phyloP scores from a whole-genome alignment of 1,284 basidiomycete species.

The Leccinum fallax region DNA sequence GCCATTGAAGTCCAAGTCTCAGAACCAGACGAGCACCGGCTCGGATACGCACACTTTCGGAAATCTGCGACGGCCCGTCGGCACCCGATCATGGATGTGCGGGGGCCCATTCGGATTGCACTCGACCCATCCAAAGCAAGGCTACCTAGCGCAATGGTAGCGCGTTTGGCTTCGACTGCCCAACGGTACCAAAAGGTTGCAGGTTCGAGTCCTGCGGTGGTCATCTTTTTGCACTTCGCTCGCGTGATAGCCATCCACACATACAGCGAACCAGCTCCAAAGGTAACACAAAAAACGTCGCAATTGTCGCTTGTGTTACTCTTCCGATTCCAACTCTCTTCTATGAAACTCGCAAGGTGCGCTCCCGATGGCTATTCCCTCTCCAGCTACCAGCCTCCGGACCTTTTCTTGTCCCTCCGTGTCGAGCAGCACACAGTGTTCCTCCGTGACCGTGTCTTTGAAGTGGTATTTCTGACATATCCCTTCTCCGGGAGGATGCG shows the following conservation, averaged over 20 bases:
- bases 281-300: conserved; percentile 3
- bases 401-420: conserved; percentile 38
- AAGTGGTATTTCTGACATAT: conserved; percentile 62
- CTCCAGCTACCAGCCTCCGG: conserved; percentile 54
- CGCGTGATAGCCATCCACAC: not conserved
- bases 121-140: not conserved
- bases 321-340: conserved; percentile 19
- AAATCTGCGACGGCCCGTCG: not conserved
- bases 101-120: not conserved
- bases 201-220: conserved; percentile 89
- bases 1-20: conserved; percentile 48
- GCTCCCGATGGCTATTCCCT: conserved; percentile 69
- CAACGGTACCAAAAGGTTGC: conserved; percentile 75
- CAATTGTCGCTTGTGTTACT: conserved; percentile 8
- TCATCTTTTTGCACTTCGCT: conserved; percentile 17
- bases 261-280: not conserved
- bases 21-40: not conserved
- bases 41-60: not conserved
- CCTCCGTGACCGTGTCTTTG: conserved; percentile 56
- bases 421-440: conserved; percentile 49
- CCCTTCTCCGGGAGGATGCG: conserved; percentile 67
- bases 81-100: not conserved
- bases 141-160: conserved; percentile 59
- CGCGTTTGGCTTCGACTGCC: conserved; percentile 85
- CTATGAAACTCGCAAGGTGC: conserved; percentile 71